Percentiles rank a stretch among this genome's conserved stretches.
Evolutionary conservation across 2,329 filamentous ascomycete genomes (phyloP).

Genomic region (Fusarium sp.): DNA sequence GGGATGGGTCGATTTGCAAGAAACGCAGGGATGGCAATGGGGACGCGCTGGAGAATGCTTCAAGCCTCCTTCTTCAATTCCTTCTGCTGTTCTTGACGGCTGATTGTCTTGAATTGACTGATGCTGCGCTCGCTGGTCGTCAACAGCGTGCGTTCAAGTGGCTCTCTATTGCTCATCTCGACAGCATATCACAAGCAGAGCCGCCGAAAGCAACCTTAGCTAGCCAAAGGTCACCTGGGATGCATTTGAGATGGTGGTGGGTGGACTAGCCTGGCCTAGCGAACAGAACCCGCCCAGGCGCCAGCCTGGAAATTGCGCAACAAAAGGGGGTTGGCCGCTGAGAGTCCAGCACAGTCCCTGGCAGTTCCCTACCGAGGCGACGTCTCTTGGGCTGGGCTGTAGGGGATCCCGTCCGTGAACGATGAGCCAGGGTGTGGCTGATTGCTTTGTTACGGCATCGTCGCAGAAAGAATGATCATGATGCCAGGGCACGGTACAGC

Average conservation of each 20-base stretch:
- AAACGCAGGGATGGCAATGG: constrained; percentile 23
- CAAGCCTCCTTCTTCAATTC: constrained; percentile 12
- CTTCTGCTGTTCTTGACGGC: constrained; percentile 9
- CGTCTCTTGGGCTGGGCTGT: not conserved
- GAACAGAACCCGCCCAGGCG: constrained; percentile 19
- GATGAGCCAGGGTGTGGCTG: constrained; percentile 40
- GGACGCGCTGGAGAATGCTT: constrained; percentile 26
- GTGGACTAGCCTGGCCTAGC: constrained; percentile 11
- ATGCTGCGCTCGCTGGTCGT: constrained; percentile 19
- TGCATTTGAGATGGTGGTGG: constrained; percentile 30
- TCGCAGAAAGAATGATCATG: constrained; percentile 33
- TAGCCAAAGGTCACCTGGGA: constrained; percentile 15
- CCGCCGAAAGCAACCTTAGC: constrained; percentile 22
- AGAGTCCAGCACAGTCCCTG: not conserved
- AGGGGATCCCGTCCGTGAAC: constrained; percentile 29
- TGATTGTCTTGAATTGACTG: constrained; percentile 19
- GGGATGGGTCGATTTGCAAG: constrained; percentile 28
- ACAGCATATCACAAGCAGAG: constrained; percentile 24
- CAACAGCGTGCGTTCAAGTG: constrained; percentile 22
- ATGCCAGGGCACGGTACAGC: constrained; percentile 31
- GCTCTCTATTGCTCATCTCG: constrained; percentile 10
- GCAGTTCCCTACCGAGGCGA: not conserved
- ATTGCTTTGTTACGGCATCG: constrained; percentile 35
- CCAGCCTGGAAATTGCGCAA: constrained; percentile 42
- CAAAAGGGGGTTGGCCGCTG: constrained; percentile 26